phyloP scores from a whole-genome alignment of 2,329 filamentous ascomycete genomes.

The Aspergillus sp. region DNA sequence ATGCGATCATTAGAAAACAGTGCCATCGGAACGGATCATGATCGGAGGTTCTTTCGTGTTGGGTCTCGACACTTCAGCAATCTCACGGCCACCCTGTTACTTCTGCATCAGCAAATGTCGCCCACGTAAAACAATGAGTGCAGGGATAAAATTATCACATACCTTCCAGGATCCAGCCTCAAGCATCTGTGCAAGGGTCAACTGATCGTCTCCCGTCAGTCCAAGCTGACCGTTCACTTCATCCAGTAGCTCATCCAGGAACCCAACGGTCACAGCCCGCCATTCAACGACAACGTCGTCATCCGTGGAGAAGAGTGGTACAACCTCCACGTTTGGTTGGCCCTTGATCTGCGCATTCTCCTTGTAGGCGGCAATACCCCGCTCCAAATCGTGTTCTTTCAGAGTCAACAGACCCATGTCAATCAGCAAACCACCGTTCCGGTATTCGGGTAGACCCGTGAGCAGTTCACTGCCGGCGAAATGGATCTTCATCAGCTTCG shows the following conservation, averaged over 20 bases:
- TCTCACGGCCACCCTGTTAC: conserved; percentile 79
- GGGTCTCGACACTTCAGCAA: conserved; percentile 90
- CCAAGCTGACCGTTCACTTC: conserved; percentile 70
- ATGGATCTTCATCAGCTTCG: conserved; percentile 74
- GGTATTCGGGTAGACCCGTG: conserved; percentile 87
- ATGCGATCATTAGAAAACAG: conserved; percentile 70
- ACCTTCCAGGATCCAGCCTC: conserved; percentile 99
- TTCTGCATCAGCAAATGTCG: conserved; percentile 34
- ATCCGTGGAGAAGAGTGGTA: conserved; percentile 70
- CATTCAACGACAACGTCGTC: conserved; percentile 81
- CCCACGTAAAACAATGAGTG: not conserved
- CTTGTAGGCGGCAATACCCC: conserved; percentile 69
- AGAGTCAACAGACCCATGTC: conserved; percentile 79
- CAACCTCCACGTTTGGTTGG: conserved; percentile 70
- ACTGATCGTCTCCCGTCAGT: conserved; percentile 66
- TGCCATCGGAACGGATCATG: conserved; percentile 93
- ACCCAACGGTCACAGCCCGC: conserved; percentile 73
- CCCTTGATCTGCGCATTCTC: conserved; percentile 72
- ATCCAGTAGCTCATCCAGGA: conserved; percentile 68
- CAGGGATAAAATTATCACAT: conserved; percentile 62
- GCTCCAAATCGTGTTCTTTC: conserved; percentile 67
- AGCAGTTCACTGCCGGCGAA: conserved; percentile 79
- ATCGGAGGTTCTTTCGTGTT: conserved; percentile 97
- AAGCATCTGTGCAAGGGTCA: conserved; percentile 83
- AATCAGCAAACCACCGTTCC: conserved; percentile 86